Percentiles rank a stretch among this genome's conserved stretches.
Evolutionary conservation across 257 asterid species (phyloP).

Genomic region (Cynanchum wilfordii): DNA sequence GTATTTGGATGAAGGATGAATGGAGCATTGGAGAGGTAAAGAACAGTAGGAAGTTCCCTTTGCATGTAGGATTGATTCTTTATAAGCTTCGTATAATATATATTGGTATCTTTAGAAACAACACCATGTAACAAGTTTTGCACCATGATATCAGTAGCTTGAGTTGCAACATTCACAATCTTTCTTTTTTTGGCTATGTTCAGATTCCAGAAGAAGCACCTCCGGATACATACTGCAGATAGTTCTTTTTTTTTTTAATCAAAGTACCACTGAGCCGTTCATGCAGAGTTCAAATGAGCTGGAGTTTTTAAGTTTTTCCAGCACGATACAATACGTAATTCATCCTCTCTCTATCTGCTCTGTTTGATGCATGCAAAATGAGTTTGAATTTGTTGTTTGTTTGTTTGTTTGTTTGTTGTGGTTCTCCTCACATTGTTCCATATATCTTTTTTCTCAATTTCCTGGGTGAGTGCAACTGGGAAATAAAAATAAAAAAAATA

Average conservation of each 20-base stretch:
- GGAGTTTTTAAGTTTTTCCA: neutral
- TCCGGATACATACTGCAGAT: slow-evolving; percentile 11
- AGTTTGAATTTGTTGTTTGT: no score
- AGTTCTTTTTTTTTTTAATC: neutral
- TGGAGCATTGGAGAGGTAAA: slow-evolving; percentile 74
- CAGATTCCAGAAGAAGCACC: slow-evolving; percentile 28
- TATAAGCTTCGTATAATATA: neutral
- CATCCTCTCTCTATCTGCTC: neutral
- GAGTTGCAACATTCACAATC: neutral
- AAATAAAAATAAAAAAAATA: no score
- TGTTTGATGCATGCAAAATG: no score
- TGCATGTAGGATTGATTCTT: neutral
- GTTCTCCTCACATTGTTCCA: neutral
- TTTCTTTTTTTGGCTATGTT: neutral
- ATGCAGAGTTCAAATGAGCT: neutral
- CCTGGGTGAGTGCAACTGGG: no score
- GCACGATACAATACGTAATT: no score
- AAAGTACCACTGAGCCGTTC: neutral
- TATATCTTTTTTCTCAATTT: no score
- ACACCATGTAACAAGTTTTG: neutral
- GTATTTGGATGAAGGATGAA: slow-evolving; percentile 54
- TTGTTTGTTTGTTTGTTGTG: no score
- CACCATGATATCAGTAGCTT: neutral
- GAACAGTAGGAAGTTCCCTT: neutral
- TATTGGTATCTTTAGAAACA: neutral